phyloP scores from a whole-genome alignment of 176 grass and related monocot species.

The Ensete glaucum region DNA sequence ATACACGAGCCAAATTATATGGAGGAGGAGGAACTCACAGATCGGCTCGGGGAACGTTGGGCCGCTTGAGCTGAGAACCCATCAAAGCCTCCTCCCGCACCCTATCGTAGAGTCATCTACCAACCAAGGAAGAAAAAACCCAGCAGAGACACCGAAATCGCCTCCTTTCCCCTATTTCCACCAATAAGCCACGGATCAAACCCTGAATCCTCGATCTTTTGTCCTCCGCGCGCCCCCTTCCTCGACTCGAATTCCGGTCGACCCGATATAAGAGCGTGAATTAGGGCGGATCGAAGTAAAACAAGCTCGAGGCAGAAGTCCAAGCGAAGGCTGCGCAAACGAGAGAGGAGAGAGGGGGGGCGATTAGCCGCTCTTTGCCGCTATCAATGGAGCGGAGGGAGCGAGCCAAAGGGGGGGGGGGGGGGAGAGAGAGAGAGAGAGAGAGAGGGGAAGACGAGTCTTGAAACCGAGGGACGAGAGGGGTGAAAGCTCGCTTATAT shows the following conservation, averaged over 20 bases:
- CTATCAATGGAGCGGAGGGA: not conserved
- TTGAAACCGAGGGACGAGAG: no score
- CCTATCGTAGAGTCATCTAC: conserved; percentile 42
- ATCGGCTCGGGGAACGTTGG: conserved; percentile 69
- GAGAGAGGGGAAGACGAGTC: not conserved
- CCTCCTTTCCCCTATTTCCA: not conserved
- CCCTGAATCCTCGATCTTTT: conserved; percentile 7
- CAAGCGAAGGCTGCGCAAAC: not conserved
- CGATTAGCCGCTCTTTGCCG: not conserved
- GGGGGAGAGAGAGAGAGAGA: not conserved
- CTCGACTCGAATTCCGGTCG: not conserved
- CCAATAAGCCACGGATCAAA: not conserved
- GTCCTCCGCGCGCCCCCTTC: not conserved
- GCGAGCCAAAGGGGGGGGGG: not conserved
- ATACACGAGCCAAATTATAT: not conserved
- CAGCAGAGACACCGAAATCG: not conserved
- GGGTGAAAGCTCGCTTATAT: conserved; percentile 3
- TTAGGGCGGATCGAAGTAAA: not conserved
- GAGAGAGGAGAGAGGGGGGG: not conserved
- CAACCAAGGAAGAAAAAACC: not conserved
- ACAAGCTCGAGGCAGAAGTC: not conserved
- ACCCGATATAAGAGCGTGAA: not conserved
- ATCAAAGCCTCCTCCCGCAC: conserved; percentile 58
- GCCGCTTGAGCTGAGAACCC: conserved; percentile 74
- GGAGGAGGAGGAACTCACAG: conserved; percentile 48